These are phyloP conservation scores for Geotrichum histeridarum DNA, from an alignment of 1,139 yeast species.

Conservation along the genomic window DNA sequence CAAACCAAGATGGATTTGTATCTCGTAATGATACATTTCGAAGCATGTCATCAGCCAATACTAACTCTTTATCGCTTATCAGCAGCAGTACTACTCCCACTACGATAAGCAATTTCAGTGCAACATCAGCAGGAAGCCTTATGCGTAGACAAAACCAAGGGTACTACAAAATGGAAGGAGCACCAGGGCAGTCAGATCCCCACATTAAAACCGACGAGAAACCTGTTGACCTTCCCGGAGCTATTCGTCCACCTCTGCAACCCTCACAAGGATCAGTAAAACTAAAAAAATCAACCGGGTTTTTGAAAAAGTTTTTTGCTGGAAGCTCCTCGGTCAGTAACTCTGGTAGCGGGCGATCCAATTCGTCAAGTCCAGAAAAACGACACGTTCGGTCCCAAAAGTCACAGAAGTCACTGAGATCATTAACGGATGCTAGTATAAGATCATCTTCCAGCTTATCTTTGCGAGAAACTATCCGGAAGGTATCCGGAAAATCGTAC, in stretches of 20 bases:
- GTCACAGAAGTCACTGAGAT: constrained; percentile 68
- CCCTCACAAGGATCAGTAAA: constrained; percentile 23
- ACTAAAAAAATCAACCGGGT: constrained; percentile 41
- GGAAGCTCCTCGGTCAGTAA: constrained; percentile 1
- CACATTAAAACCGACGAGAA: constrained; percentile 64
- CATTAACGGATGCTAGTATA: constrained; percentile 73
- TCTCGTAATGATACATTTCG: constrained; percentile 27
- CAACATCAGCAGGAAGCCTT: constrained; percentile 84
- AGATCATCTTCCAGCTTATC: constrained; percentile 30
- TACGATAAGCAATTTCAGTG: constrained; percentile 62
- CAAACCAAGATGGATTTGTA: constrained; percentile 27
- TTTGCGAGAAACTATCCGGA: constrained; percentile 13
- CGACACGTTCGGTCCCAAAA: constrained; percentile 7
- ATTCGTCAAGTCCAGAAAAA: constrained; percentile 9
- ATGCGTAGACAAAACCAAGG: constrained; percentile 9
- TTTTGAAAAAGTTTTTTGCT: constrained; percentile 49
- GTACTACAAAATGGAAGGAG: constrained; percentile 13
- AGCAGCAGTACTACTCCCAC: constrained; percentile 33
- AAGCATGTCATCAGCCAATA: constrained; percentile 28
- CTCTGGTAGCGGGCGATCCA: background rate
- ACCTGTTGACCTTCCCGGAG: constrained; percentile 26
- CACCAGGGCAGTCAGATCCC: constrained; percentile 44
- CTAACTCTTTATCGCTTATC: constrained; percentile 26
- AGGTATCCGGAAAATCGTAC: constrained; percentile 11
- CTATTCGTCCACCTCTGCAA: constrained; percentile 22